These are phyloP conservation scores for Escovopsis sp. DNA, from an alignment of 2,329 filamentous ascomycete species.

Conservation along the genomic window DNA sequence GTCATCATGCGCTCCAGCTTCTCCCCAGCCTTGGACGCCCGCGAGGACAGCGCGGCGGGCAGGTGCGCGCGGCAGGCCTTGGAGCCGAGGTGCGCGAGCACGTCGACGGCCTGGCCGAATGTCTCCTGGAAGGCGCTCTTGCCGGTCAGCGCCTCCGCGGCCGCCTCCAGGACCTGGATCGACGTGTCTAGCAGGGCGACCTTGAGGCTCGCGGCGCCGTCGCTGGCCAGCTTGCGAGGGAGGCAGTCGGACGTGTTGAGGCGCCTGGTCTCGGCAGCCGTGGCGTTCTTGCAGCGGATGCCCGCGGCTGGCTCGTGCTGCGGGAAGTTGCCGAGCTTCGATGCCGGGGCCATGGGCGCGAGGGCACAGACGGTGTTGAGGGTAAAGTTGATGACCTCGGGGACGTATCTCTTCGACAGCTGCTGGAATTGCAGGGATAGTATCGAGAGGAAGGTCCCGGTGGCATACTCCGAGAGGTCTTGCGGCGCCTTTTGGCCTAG, in stretches of 20 bases:
- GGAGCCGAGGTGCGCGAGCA: slow-evolving; percentile 46
- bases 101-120: slow-evolving; percentile 47
- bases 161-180: slow-evolving; percentile 48
- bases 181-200: slow-evolving; percentile 48
- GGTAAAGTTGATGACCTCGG: slow-evolving; percentile 72
- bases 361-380: slow-evolving; percentile 58
- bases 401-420: slow-evolving; percentile 74
- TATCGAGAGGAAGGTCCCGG: slow-evolving; percentile 65
- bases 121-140: slow-evolving; percentile 68
- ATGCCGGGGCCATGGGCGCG: slow-evolving; percentile 36
- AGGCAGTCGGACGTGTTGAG: slow-evolving; percentile 46
- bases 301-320: slow-evolving; percentile 39
- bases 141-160: slow-evolving; percentile 57
- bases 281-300: slow-evolving; percentile 33
- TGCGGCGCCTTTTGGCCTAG: slow-evolving; percentile 63
- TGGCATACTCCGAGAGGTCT: slow-evolving; percentile 49
- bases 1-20: slow-evolving; percentile 41
- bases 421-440: slow-evolving; percentile 71
- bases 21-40: slow-evolving; percentile 25
- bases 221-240: slow-evolving; percentile 15
- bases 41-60: slow-evolving; percentile 26
- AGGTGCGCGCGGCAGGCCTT: slow-evolving; percentile 37
- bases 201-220: slow-evolving; percentile 28
- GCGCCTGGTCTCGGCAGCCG: slow-evolving; percentile 30
- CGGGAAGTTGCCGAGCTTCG: slow-evolving; percentile 42